Conservation (phyloP, 208 protist genomes). For the Novymonas esmeraldas region DNA sequence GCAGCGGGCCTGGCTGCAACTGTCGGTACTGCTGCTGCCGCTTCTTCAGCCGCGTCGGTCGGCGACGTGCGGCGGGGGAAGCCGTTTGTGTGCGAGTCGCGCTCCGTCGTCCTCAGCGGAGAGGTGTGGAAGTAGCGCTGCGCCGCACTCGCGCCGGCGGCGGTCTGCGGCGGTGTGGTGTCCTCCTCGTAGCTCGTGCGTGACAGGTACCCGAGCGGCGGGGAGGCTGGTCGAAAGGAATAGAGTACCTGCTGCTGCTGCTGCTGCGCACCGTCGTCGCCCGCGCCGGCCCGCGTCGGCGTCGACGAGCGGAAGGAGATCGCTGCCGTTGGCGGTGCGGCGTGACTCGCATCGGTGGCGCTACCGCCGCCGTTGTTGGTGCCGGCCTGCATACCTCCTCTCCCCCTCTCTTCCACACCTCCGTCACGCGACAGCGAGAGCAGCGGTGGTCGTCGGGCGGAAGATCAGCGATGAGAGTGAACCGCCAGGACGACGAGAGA, state of each 20-base stretch:
- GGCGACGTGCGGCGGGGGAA: not conserved
- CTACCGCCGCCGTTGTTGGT: no score
- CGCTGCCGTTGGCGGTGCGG: not conserved
- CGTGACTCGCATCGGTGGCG: not conserved
- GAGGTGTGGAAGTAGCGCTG: constrained; percentile 5
- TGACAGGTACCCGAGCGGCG: not conserved
- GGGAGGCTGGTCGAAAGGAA: not conserved
- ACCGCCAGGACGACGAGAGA: no score
- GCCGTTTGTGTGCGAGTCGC: not conserved
- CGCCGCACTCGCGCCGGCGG: not conserved
- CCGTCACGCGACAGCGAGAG: no score
- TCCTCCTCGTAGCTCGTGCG: not conserved
- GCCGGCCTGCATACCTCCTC: no score
- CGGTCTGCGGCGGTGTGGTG: not conserved
- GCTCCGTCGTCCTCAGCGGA: not conserved
- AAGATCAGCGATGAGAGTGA: no score
- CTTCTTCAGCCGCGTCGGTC: no score
- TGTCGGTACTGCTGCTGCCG: no score
- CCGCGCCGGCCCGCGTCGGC: not conserved
- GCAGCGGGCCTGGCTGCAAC: no score
- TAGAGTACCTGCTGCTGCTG: constrained; percentile 2
- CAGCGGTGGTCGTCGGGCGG: no score
- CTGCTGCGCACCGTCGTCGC: constrained; percentile 2
- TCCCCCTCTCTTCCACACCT: no score
- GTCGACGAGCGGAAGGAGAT: not conserved